A percentile compares a stretch with the other conserved stretches of the same genome.
These are phyloP conservation scores for Irpex sp. DNA, from an alignment of 1,284 basidiomycete genomes.

Conservation along the genomic window DNA sequence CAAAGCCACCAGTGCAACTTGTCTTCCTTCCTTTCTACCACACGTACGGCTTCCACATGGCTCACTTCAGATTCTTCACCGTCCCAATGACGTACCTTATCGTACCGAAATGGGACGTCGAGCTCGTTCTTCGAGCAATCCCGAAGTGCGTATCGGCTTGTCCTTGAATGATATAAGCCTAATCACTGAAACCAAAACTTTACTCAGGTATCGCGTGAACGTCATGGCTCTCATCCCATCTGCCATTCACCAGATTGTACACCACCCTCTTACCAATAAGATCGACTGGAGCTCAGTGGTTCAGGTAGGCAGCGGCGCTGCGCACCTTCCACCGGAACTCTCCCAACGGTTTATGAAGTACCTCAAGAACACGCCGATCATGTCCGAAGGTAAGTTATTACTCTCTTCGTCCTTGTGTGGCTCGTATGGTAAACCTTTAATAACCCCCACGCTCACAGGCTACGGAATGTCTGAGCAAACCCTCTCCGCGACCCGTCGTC, in stretches of 20 bases:
- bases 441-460: slow-evolving; percentile 37
- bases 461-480: slow-evolving; percentile 84
- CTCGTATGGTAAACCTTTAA: slow-evolving; percentile 1
- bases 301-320: slow-evolving; percentile 51
- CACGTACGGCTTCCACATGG: slow-evolving; percentile 56
- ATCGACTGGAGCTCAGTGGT: slow-evolving; percentile 54
- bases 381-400: slow-evolving; percentile 46
- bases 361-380: slow-evolving; percentile 30
- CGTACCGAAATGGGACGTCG: slow-evolving; percentile 57
- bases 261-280: slow-evolving; percentile 39
- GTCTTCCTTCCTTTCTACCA: slow-evolving; percentile 70
- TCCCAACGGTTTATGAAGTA: slow-evolving; percentile 37
- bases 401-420: not conserved
- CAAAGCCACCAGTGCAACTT: slow-evolving; percentile 43
- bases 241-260: slow-evolving; percentile 31
- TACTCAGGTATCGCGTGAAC: slow-evolving; percentile 48
- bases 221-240: slow-evolving; percentile 58
- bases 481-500: slow-evolving; percentile 43
- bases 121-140: slow-evolving; percentile 39
- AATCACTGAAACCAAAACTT: not conserved
- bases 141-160: slow-evolving; percentile 34
- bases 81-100: slow-evolving; percentile 47
- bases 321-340: slow-evolving; percentile 61
- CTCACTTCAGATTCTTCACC: slow-evolving; percentile 46
- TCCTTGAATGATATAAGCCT: not conserved